phyloP scores from a whole-genome alignment of 2,329 filamentous ascomycete species.

The Xylariaceae sp. region DNA sequence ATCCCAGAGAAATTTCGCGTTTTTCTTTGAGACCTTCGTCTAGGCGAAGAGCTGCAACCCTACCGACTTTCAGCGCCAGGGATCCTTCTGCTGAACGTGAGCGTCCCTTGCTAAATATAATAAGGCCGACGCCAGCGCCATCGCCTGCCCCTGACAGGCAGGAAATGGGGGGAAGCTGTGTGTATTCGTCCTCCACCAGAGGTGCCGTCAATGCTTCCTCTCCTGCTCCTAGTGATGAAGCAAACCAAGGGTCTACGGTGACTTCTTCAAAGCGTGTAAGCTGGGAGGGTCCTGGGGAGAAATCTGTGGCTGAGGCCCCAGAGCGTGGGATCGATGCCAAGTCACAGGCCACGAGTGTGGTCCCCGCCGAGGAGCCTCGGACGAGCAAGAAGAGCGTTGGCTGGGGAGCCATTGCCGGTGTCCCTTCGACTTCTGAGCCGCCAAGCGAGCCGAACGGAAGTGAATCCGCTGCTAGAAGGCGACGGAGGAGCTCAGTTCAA shows the following conservation, averaged over 20 bases:
- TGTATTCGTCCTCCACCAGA: slow-evolving; percentile 8
- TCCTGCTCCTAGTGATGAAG: slow-evolving; percentile 38
- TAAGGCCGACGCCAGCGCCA: slow-evolving; percentile 52
- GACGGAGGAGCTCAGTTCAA: slow-evolving; percentile 28
- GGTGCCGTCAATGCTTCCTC: slow-evolving; percentile 31
- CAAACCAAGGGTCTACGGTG: slow-evolving; percentile 37
- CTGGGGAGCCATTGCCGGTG: slow-evolving; percentile 50
- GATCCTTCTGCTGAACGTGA: slow-evolving; percentile 51
- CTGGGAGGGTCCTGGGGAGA: slow-evolving; percentile 62
- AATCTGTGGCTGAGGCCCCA: slow-evolving; percentile 57
- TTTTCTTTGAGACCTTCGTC: slow-evolving; percentile 26
- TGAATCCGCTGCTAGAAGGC: no score
- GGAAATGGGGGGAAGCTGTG: slow-evolving; percentile 10
- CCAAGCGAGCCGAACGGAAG: background rate
- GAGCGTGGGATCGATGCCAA: slow-evolving; percentile 34
- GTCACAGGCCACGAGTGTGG: slow-evolving; percentile 27
- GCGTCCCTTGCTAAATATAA: slow-evolving; percentile 54
- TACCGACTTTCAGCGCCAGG: slow-evolving; percentile 38
- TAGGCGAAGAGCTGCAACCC: slow-evolving; percentile 24
- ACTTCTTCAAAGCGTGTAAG: slow-evolving; percentile 53
- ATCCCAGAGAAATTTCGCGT: slow-evolving; percentile 43
- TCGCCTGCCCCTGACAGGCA: slow-evolving; percentile 45
- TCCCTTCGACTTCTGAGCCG: slow-evolving; percentile 40
- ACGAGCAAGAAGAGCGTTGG: slow-evolving; percentile 38
- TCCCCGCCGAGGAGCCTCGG: slow-evolving; percentile 27